phyloP scores from a whole-genome alignment of 495 filamentous ascomycete species.

The Zalerion maritima region DNA sequence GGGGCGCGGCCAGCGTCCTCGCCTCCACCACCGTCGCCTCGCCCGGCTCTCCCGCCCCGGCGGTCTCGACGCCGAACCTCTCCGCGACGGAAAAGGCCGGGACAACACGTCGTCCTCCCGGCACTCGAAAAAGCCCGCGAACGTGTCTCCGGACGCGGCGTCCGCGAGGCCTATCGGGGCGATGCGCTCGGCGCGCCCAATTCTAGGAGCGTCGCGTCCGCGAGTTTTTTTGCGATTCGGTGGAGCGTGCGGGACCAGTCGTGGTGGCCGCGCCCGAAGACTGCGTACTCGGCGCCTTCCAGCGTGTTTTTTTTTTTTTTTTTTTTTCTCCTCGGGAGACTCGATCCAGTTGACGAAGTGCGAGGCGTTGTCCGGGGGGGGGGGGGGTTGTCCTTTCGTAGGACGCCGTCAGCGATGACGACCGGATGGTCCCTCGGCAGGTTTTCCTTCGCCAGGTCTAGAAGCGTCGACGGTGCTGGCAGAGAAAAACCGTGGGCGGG shows the following conservation, averaged over 20 bases:
- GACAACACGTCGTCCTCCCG: constrained; percentile 55
- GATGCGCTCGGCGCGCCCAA: constrained; percentile 37
- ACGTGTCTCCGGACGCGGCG: constrained; percentile 48
- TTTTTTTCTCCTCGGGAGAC: constrained; percentile 30
- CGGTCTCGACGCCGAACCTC: constrained; percentile 23
- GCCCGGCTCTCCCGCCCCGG: constrained; percentile 5
- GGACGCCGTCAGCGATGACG: constrained; percentile 50
- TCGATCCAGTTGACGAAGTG: constrained; percentile 55
- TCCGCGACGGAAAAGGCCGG: constrained; percentile 47
- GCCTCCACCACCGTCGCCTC: constrained; percentile 45
- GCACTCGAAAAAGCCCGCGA: constrained; percentile 54
- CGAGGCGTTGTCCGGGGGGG: constrained; percentile 59
- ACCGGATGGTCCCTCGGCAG: constrained; percentile 48
- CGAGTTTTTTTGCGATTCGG: constrained; percentile 47
- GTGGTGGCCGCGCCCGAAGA: constrained; percentile 44
- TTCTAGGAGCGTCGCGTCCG: constrained; percentile 36
- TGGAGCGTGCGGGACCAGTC: constrained; percentile 67
- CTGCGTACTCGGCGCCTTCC: constrained; percentile 42
- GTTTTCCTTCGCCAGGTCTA: constrained; percentile 48
- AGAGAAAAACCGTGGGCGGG: constrained; percentile 37
- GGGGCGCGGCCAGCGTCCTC: constrained; percentile 35
- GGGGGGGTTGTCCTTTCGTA: constrained; percentile 71
- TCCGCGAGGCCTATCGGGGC: constrained; percentile 44
- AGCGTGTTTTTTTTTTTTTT: constrained; percentile 33
- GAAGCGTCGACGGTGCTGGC: constrained; percentile 36